A percentile compares a stretch with the other conserved stretches of the same genome.
phyloP scores from a whole-genome alignment of 1,139 yeast species.

The Saccharomycopsis hybrid region DNA sequence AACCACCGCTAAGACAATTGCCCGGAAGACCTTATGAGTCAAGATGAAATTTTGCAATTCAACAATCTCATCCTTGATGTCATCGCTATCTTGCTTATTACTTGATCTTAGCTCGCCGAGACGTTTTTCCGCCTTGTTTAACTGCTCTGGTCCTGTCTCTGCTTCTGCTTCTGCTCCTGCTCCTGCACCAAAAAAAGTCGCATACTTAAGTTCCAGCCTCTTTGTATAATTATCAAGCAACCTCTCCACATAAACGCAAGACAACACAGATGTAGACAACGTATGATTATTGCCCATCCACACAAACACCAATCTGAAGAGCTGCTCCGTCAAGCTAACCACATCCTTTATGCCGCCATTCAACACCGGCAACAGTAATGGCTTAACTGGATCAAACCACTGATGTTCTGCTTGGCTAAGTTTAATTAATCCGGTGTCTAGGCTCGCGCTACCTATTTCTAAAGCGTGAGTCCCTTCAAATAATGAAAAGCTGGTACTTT shows the following conservation, averaged over 20 bases:
- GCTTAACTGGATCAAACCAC: conserved; percentile 10
- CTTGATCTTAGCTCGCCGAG: too few relatives aligned
- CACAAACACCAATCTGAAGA: conserved; percentile 40
- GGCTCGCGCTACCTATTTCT: conserved; percentile 52
- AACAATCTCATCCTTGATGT: neutral
- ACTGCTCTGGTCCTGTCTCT: too few relatives aligned
- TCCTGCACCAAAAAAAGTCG: neutral
- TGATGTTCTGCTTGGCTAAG: conserved; percentile 35
- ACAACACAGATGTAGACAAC: conserved; percentile 40
- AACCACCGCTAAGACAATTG: conserved; percentile 43
- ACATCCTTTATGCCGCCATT: neutral
- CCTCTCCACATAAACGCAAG: conserved; percentile 58
- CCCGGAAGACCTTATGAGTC: conserved; percentile 44
- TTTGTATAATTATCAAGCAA: conserved; percentile 39
- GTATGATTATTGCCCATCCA: conserved; percentile 63
- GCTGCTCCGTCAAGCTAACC: conserved; percentile 37
- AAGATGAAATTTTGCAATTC: conserved; percentile 26
- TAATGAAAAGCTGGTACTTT: conserved; percentile 48
- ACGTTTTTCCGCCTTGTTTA: too few relatives aligned
- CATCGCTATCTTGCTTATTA: too few relatives aligned
- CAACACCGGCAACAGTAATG: conserved; percentile 23
- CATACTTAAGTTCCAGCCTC: conserved; percentile 9
- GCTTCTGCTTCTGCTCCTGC: too few relatives aligned
- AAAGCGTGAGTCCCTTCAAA: conserved; percentile 73
- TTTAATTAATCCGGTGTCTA: conserved; percentile 56